phyloP scores from a whole-genome alignment of 2,329 filamentous ascomycete species.

The Exophiala lecanii-corni region DNA sequence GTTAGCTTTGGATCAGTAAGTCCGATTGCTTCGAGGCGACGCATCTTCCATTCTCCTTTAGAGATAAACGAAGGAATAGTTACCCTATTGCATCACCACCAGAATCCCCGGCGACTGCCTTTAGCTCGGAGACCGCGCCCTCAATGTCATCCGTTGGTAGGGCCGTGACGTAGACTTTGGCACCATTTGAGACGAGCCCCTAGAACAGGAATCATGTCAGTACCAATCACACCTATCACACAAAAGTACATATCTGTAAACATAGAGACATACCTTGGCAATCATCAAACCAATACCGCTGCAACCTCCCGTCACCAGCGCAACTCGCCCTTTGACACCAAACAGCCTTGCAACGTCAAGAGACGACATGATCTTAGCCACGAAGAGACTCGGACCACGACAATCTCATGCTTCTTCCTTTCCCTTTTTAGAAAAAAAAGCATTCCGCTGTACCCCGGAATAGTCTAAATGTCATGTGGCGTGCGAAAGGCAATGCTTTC shows the following conservation, averaged over 20 bases:
- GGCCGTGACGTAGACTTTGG: slow-evolving; percentile 44
- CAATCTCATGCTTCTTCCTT: no score
- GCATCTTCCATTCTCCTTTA: no score
- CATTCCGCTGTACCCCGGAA: no score
- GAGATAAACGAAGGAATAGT: no score
- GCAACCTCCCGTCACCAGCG: slow-evolving; percentile 42
- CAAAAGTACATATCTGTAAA: background rate
- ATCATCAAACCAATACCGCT: slow-evolving; percentile 48
- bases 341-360: slow-evolving; percentile 27
- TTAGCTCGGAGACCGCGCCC: slow-evolving; percentile 37
- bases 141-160: slow-evolving; percentile 40
- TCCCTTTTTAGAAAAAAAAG: no score
- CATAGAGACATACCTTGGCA: slow-evolving; percentile 33
- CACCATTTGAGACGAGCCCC: slow-evolving; percentile 44
- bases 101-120: slow-evolving; percentile 32
- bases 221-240: background rate
- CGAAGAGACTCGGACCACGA: no score
- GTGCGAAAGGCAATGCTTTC: no score
- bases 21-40: no score
- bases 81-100: slow-evolving; percentile 41
- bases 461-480: no score
- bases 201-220: slow-evolving; percentile 16
- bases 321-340: slow-evolving; percentile 39
- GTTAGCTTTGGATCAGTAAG: slow-evolving; percentile 4
- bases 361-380: slow-evolving; percentile 8